phyloP scores from a whole-genome alignment of 2,329 filamentous ascomycete genomes.

The Ascochyta lentis region DNA sequence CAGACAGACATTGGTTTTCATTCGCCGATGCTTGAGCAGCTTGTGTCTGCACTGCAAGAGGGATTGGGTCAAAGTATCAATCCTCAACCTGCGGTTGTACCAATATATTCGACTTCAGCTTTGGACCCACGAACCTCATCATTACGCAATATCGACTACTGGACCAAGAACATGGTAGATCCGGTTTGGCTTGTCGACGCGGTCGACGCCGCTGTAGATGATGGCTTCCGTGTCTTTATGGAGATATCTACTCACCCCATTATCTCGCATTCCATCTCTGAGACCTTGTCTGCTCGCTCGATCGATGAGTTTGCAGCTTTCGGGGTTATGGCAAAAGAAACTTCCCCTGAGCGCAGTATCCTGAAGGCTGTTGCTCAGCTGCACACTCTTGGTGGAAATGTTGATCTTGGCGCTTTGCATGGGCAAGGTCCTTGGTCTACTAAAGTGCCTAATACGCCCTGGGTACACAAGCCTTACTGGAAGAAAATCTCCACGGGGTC shows the following conservation, averaged over 20 bases:
- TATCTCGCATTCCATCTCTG: slow-evolving; percentile 51
- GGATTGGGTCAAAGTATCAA: slow-evolving; percentile 17
- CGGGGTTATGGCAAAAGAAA: slow-evolving; percentile 42
- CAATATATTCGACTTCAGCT: slow-evolving; percentile 49
- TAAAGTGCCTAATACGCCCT: slow-evolving; percentile 32
- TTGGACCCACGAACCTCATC: slow-evolving; percentile 30
- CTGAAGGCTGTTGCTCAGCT: slow-evolving; percentile 40
- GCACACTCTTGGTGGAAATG: slow-evolving; percentile 36
- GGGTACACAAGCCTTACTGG: slow-evolving; percentile 31
- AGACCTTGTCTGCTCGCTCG: slow-evolving; percentile 45
- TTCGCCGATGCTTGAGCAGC: slow-evolving; percentile 45
- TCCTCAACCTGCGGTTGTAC: slow-evolving; percentile 24
- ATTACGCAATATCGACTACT: slow-evolving; percentile 44
- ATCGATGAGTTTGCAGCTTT: slow-evolving; percentile 43
- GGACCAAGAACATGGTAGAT: slow-evolving; percentile 51
- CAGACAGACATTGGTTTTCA: slow-evolving; percentile 54
- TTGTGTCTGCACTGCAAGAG: slow-evolving; percentile 38
- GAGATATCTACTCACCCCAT: slow-evolving; percentile 55
- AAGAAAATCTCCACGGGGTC: slow-evolving; percentile 18
- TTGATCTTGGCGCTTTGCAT: slow-evolving; percentile 30
- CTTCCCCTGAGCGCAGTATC: slow-evolving; percentile 34
- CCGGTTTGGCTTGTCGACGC: slow-evolving; percentile 49
- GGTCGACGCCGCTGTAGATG: slow-evolving; percentile 45
- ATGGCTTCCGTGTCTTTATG: slow-evolving; percentile 50
- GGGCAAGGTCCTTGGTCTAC: slow-evolving; percentile 16